Percentiles rank a stretch among this genome's conserved stretches.
phyloP scores from a whole-genome alignment of 2,329 filamentous ascomycete species.

The Fusarium luffae region DNA sequence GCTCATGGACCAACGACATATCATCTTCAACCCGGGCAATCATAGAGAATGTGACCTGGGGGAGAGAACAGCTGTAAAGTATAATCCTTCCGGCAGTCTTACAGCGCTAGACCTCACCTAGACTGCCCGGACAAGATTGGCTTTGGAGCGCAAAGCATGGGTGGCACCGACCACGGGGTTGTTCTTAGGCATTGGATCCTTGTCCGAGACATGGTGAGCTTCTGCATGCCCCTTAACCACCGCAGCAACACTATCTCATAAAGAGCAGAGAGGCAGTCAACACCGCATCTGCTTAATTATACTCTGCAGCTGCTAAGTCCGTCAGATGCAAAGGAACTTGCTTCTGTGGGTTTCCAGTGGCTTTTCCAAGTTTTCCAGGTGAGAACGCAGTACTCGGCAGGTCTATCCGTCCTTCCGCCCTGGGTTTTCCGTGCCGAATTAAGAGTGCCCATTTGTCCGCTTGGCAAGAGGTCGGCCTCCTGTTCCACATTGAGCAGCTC shows the following conservation, averaged over 20 bases:
- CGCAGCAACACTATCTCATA: conserved; percentile 39
- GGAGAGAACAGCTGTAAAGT: conserved; percentile 9
- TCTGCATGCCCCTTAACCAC: conserved; percentile 47
- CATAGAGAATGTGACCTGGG: conserved; percentile 2
- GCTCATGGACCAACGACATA: conserved; percentile 3
- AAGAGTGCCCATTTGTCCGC: conserved; percentile 3
- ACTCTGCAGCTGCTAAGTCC: conserved; percentile 33
- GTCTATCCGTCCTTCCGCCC: conserved; percentile 9
- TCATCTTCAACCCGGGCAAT: not conserved
- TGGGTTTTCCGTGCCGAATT: not conserved
- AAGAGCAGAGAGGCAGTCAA: conserved; percentile 24
- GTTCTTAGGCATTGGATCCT: conserved; percentile 38
- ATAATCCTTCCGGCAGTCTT: conserved; percentile 38
- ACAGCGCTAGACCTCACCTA: conserved; percentile 31
- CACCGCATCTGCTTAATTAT: conserved; percentile 41
- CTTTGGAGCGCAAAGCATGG: conserved; percentile 34
- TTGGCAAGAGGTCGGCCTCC: not conserved
- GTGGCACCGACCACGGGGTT: conserved; percentile 45
- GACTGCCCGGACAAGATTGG: conserved; percentile 18
- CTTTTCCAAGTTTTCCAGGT: not conserved
- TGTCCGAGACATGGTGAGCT: conserved; percentile 42
- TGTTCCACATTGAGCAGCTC: conserved; percentile 20
- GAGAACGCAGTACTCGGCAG: conserved; percentile 10
- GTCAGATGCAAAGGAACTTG: conserved; percentile 6
- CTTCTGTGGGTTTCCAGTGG: conserved; percentile 10